These are phyloP conservation scores for Psilocybe sp. DNA, from an alignment of 768 basidiomycete species.

Conservation along the genomic window DNA sequence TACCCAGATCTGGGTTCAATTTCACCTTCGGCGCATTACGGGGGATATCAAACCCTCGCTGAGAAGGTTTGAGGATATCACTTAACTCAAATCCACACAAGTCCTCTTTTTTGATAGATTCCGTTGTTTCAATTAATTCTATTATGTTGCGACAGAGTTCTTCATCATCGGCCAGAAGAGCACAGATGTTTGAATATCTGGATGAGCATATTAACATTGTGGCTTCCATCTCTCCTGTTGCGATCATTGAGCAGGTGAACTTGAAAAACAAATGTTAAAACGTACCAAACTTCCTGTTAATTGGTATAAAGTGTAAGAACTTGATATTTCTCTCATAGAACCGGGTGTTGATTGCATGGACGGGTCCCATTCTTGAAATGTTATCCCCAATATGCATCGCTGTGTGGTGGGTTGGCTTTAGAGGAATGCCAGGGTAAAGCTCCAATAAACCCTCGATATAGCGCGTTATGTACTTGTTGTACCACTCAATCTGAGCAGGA, in stretches of 20 bases:
- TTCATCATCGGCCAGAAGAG: conserved; percentile 10
- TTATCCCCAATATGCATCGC: conserved; percentile 20
- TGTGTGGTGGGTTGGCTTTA: conserved; percentile 21
- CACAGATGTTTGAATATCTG: conserved; percentile 11
- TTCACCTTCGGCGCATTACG: not conserved
- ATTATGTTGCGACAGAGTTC: not conserved
- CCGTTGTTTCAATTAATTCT: conserved; percentile 7
- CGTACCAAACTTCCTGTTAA: conserved; percentile 13
- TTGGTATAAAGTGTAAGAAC: conserved; percentile 19
- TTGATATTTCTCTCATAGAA: conserved; percentile 28
- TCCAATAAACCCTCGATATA: conserved; percentile 14
- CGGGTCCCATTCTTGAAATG: conserved; percentile 19
- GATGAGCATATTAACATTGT: conserved; percentile 11
- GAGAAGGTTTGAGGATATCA: no score
- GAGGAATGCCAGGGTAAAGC: conserved; percentile 14
- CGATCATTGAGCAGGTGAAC: no score
- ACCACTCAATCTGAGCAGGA: conserved; percentile 14
- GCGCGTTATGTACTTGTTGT: conserved; percentile 14
- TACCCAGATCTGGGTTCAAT: not conserved
- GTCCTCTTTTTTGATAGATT: conserved; percentile 13
- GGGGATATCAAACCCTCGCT: conserved; percentile 4
- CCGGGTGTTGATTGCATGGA: conserved; percentile 20
- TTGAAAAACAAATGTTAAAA: no score
- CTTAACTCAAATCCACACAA: conserved; percentile 5
- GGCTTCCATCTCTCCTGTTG: conserved; percentile 12